Evolutionary conservation across 2,329 filamentous ascomycete species (phyloP).

Genomic region (Chaetomiaceae sp.): DNA sequence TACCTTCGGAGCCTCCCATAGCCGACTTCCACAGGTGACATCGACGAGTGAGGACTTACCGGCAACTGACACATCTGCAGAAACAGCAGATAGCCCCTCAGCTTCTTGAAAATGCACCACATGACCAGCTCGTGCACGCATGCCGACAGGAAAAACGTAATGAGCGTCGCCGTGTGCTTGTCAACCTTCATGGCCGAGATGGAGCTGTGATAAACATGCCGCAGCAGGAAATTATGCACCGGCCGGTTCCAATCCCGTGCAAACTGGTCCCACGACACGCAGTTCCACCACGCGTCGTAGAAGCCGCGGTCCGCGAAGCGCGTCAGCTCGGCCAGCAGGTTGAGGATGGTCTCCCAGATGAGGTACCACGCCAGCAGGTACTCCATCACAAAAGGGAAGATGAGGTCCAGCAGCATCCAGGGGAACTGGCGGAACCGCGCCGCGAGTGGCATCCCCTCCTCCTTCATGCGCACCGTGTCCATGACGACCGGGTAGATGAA

Average conservation of each 20-base stretch:
- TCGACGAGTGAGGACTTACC: conserved; percentile 32
- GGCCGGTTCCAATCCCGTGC: conserved; percentile 77
- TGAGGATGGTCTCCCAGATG: conserved; percentile 73
- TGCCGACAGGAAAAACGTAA: conserved; percentile 69
- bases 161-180: conserved; percentile 66
- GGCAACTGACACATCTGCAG: conserved; percentile 72
- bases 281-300: conserved; percentile 62
- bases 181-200: conserved; percentile 69
- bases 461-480: conserved; percentile 62
- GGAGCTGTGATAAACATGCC: conserved; percentile 74
- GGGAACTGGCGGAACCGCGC: conserved; percentile 65
- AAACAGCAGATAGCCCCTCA: conserved; percentile 68
- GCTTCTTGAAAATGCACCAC: conserved; percentile 75
- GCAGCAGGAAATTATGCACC: conserved; percentile 71
- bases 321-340: conserved; percentile 72
- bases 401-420: conserved; percentile 68
- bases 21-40: background rate
- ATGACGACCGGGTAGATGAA: conserved; percentile 75
- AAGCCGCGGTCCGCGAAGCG: conserved; percentile 74
- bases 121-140: conserved; percentile 72
- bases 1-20: too few species aligned
- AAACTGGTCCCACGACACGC: conserved; percentile 68
- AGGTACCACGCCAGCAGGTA: conserved; percentile 76
- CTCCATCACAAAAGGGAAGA: conserved; percentile 76
- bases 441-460: conserved; percentile 55